phyloP scores from a whole-genome alignment of 2,329 filamentous ascomycete genomes.

The Claviceps citrina region DNA sequence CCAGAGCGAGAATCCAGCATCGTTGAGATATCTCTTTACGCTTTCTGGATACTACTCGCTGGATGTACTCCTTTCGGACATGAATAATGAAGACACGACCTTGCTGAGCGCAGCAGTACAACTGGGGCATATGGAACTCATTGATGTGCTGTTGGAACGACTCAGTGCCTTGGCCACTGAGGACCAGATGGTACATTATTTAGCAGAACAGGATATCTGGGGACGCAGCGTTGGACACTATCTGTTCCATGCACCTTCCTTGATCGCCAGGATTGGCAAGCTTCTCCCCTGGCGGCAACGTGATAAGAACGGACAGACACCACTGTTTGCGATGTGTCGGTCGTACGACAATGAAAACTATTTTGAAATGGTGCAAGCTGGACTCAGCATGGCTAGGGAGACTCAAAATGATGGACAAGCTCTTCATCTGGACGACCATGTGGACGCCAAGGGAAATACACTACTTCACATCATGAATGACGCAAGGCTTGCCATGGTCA shows the following conservation, averaged over 20 bases:
- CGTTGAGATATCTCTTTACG: constrained; percentile 65
- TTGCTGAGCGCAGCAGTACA: constrained; percentile 84
- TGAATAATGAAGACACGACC: constrained; percentile 80
- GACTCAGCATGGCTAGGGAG: constrained; percentile 55
- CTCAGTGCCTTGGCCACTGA: constrained; percentile 43
- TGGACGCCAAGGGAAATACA: constrained; percentile 86
- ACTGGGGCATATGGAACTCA: constrained; percentile 57
- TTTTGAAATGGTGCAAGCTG: constrained; percentile 70
- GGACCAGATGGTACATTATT: constrained; percentile 47
- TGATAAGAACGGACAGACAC: constrained; percentile 96
- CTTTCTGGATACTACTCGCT: constrained; percentile 62
- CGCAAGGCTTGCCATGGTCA: constrained; percentile 54
- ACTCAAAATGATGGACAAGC: constrained; percentile 63
- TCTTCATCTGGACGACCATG: constrained; percentile 83
- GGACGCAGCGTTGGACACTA: constrained; percentile 91
- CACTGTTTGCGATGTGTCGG: constrained; percentile 82
- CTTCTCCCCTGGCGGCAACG: constrained; percentile 77
- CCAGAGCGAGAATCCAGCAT: constrained; percentile 53
- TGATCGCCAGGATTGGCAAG: constrained; percentile 63
- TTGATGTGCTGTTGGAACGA: constrained; percentile 60
- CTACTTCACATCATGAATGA: constrained; percentile 92
- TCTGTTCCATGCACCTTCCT: constrained; percentile 72
- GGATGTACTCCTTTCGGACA: constrained; percentile 59
- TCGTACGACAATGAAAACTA: constrained; percentile 91
- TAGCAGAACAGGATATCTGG: constrained; percentile 63